Base-by-base conservation (phyloP, 2,329 filamentous ascomycete genomes). In the Bipolaris oryzae region DNA sequence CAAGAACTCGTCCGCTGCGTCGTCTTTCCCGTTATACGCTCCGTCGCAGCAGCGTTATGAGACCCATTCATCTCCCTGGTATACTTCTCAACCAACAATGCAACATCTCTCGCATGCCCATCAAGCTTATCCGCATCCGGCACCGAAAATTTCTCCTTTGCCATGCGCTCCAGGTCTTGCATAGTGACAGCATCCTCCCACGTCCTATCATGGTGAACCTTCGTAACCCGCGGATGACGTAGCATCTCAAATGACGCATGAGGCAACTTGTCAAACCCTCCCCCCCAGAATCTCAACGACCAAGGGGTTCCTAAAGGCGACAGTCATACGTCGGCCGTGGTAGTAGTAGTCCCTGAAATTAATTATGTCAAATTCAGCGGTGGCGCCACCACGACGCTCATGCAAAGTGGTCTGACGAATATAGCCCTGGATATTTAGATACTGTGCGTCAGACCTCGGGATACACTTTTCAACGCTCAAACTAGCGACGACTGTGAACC, bases 231-330 rank as follows among this genome's bases (percentile, higher is more conserved):
- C 1, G 92, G 89, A 67, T 96, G 96, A 1, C 92, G 84, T 50
- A 92, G 84, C 57, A 87, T 88, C 79, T 86, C 92, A 67, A 90
- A 92, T 1, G 82, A 81, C 13, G 85, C 87, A 67, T 89, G 88
- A 3, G 85, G 83, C 2, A 84, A 82, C 68, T 88, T 90, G 57
- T 92, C 89, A 64, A 92, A 96, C 0, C 89, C 88, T 60, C 91
- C 90, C 50, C 50, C 91, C 93, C 21, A 90, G 82, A 57, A 96
- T 79, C 64, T 96, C 93, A 53, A 92, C 90, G 0, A 96, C 86
- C 18, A 91, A 84, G 0, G 92, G 92, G 0, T 81, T 79, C 6
- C 81, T 83, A 72, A 96, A 96, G 1, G 88, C 75, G 1, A 81
- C 76, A 0, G 80, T 79, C 65, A 80, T 78, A 18, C 67, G 68